These are phyloP conservation scores for Boletellus emodensis DNA, from an alignment of 768 basidiomycete genomes.

Conservation along the genomic window DNA sequence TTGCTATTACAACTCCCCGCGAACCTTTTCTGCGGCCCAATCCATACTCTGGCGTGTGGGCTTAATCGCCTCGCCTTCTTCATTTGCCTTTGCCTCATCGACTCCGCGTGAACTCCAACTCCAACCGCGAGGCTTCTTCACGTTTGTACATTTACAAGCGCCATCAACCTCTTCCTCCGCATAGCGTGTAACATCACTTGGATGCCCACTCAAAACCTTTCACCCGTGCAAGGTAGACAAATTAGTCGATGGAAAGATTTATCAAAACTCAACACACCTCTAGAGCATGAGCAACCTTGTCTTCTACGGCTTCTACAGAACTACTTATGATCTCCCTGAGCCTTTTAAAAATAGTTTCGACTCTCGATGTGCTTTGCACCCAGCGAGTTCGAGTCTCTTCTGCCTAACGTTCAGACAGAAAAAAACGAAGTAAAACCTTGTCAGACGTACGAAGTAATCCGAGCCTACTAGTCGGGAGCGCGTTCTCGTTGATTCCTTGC, in stretches of 20 bases:
- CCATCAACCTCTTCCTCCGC: slow-evolving; percentile 31
- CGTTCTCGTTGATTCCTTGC: slow-evolving; percentile 66
- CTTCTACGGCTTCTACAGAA: slow-evolving; percentile 72
- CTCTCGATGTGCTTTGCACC: slow-evolving; percentile 57
- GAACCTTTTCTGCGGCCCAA: slow-evolving; percentile 15
- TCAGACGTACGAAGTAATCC: slow-evolving; percentile 67
- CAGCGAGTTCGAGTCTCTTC: slow-evolving; percentile 79
- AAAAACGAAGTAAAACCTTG: neutral
- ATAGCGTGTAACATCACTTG: slow-evolving; percentile 20
- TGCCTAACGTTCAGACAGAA: slow-evolving; percentile 21
- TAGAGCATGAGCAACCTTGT: slow-evolving; percentile 54
- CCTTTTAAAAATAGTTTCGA: slow-evolving; percentile 53
- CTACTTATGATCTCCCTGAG: slow-evolving; percentile 65
- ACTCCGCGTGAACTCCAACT: slow-evolving; percentile 23
- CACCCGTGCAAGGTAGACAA: neutral
- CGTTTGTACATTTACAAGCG: slow-evolving; percentile 3
- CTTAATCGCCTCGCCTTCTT: slow-evolving; percentile 15
- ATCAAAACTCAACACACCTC: slow-evolving; percentile 20
- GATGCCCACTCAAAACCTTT: slow-evolving; percentile 40
- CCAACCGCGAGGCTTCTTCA: slow-evolving; percentile 14
- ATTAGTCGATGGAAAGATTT: neutral
- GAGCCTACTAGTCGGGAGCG: slow-evolving; percentile 60
- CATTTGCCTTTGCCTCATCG: slow-evolving; percentile 20
- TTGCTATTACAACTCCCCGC: slow-evolving; percentile 17
- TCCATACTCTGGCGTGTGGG: slow-evolving; percentile 2